Percentiles rank a stretch among this genome's conserved stretches.
These are phyloP conservation scores for Rubus parviflorus DNA, from an alignment of 306 rosid species.

Conservation along the genomic window DNA sequence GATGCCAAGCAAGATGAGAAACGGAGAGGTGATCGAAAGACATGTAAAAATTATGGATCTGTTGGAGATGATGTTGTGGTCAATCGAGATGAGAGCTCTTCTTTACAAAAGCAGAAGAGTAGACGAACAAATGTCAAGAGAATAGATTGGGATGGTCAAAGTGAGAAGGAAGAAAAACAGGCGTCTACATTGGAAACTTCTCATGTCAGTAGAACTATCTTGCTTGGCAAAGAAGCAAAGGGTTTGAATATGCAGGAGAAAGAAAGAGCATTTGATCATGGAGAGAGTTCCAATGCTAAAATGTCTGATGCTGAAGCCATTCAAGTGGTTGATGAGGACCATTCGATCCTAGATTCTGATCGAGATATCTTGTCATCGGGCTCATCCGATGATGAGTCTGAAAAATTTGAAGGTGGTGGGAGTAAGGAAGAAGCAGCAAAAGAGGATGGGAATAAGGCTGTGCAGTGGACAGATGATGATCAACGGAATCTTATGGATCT, in stretches of 20 bases:
- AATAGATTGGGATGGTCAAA: slow-evolving; percentile 38
- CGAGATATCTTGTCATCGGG: slow-evolving; percentile 25
- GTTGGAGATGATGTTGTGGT: slow-evolving; percentile 17
- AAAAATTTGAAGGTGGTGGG: slow-evolving; percentile 33
- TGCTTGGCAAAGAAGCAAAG: slow-evolving; percentile 13
- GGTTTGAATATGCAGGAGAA: not conserved
- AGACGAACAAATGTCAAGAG: slow-evolving; percentile 45
- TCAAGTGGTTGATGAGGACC: slow-evolving; percentile 7
- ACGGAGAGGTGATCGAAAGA: slow-evolving; percentile 5
- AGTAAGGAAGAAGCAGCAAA: slow-evolving; percentile 40
- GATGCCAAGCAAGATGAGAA: slow-evolving; percentile 27
- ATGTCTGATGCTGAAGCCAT: slow-evolving; percentile 14
- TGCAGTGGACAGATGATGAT: slow-evolving; percentile 89
- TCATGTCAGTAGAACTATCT: not conserved
- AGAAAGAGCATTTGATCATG: slow-evolving; percentile 19
- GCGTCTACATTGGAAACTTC: slow-evolving; percentile 17
- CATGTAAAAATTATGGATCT: slow-evolving; percentile 6
- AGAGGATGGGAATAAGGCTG: slow-evolving; percentile 48
- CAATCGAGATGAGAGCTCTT: slow-evolving; percentile 33
- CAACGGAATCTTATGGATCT: slow-evolving; percentile 70
- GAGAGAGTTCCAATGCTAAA: slow-evolving; percentile 31
- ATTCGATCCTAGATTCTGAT: slow-evolving; percentile 34
- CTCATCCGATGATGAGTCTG: slow-evolving; percentile 14
- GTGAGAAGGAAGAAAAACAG: slow-evolving; percentile 29
- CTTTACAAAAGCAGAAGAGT: slow-evolving; percentile 42